phyloP scores from a whole-genome alignment of 345 rosid species.

The Dipteronia dyeriana region DNA sequence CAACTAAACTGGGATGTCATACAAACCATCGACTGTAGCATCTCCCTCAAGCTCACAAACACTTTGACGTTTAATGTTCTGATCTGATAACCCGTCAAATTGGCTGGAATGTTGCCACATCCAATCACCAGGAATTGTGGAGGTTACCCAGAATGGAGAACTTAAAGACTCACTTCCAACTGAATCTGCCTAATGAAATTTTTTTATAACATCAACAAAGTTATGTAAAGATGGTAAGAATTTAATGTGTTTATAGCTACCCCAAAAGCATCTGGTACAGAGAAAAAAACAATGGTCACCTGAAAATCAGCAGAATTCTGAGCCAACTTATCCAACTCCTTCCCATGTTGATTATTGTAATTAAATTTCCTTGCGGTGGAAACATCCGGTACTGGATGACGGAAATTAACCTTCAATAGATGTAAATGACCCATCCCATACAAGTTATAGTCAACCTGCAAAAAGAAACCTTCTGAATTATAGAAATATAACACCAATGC shows the following conservation, averaged over 20 bases:
- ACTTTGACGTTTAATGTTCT: conserved; percentile 64
- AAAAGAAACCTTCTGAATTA: conserved; percentile 13
- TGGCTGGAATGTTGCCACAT: conserved; percentile 59
- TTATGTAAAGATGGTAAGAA: conserved; percentile 14
- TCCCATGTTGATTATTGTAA: conserved; percentile 28
- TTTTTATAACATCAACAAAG: conserved; percentile 20
- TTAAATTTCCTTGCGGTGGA: conserved; percentile 41
- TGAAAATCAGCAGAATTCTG: conserved; percentile 42
- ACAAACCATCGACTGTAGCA: conserved; percentile 67
- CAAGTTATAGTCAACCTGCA: conserved; percentile 84
- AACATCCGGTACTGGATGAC: conserved; percentile 69
- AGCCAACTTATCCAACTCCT: conserved; percentile 33
- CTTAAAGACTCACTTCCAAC: conserved; percentile 38
- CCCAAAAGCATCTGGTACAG: background rate
- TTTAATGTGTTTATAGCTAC: background rate
- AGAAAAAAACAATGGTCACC: conserved; percentile 36
- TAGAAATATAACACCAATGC: conserved; percentile 12
- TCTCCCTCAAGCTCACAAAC: conserved; percentile 96
- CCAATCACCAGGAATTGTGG: conserved; percentile 81
- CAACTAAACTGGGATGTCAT: conserved; percentile 13
- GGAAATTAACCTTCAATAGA: conserved; percentile 78
- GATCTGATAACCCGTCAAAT: conserved; percentile 42
- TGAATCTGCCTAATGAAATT: conserved; percentile 58
- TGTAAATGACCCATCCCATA: conserved; percentile 96
- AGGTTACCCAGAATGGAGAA: conserved; percentile 66